Evolutionary conservation across 257 asterid genomes (phyloP), one percentile per base, ranked within the genome.

Genomic region (Nicotiana sylvestris): DNA sequence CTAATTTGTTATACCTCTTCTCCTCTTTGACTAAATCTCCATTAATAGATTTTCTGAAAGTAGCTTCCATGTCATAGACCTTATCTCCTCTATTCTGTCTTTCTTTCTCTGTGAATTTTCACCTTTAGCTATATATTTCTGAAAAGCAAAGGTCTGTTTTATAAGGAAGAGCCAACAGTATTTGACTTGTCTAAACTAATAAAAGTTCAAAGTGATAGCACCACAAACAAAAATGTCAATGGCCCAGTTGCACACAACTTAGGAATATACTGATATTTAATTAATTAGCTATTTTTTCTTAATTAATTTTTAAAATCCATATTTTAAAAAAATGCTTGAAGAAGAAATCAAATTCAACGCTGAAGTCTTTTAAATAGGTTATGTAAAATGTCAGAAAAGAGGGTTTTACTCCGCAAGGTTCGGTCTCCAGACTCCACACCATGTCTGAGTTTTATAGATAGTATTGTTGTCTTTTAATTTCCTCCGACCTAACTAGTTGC

Each of bases 331-430:
- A 57, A 66, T 83, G 69, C 90, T 86, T 87, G 89, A 89, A 91
- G 85, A 88, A 83, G 82, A 93, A 86, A 90, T 92, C 95, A 92
- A 93, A 93, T 92, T 95, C 99, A 95, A 93, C 98, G 91, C 89
- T 92, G 88, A 86, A 88, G 94, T 95, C 95, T 89, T 91, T 90
- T 30, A 90, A 92, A 80, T 86, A 60, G 57, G 55, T 79, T 61
- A 84, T 37, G 39, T 70, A 66, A 43, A 39, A 51, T 61, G 81
- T 64, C 39, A 81, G 80, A 66, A 43, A 53, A 66, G 86, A 77
- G 87, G 39, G 76, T 8, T 80, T 83, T 85, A 74, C 85, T 90
- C 90, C 89, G 91, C 81, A 85, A 86, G 79, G 80, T 55, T 74
- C 85, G 91, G 89, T 82, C 35, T 10, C 86, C 62, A 11, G 51